A percentile compares a stretch with the other conserved stretches of the same genome.
phyloP scores from a whole-genome alignment of 2,329 filamentous ascomycete species.

The Helotiales sp. region DNA sequence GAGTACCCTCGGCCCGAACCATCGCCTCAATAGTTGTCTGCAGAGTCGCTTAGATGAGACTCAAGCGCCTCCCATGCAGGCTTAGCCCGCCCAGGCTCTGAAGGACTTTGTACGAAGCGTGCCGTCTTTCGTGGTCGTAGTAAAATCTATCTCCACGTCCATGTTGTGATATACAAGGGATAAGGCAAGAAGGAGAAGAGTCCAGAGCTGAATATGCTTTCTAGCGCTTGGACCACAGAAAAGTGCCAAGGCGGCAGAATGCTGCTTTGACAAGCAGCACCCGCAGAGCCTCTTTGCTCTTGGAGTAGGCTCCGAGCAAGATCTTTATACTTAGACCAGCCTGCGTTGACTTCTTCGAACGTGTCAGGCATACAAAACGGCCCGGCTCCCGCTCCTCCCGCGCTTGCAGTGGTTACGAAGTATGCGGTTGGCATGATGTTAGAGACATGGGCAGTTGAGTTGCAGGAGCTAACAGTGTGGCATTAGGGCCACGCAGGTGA shows the following conservation, averaged over 20 bases:
- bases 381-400: conserved; percentile 24
- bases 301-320: too few relatives aligned
- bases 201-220: not conserved
- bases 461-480: conserved; percentile 6
- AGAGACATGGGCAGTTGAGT: not conserved
- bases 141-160: not conserved
- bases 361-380: conserved; percentile 18
- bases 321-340: not conserved
- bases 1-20: not conserved
- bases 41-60: not conserved
- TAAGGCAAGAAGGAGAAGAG: not conserved
- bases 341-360: conserved; percentile 3
- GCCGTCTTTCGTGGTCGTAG: not conserved
- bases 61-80: not conserved
- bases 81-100: not conserved
- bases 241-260: not conserved
- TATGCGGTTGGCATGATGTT: conserved; percentile 15
- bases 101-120: not conserved
- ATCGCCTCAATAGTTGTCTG: not conserved
- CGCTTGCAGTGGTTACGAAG: conserved; percentile 18
- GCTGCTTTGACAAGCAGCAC: not conserved
- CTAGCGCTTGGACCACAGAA: conserved; percentile 5
- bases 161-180: not conserved
- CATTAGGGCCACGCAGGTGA: conserved; percentile 3
- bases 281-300: conserved; percentile 19